A percentile compares a stretch with the other conserved stretches of the same genome.
phyloP scores from a whole-genome alignment of 371 early-diverging fungal genomes.

The Mortierella sp. region DNA sequence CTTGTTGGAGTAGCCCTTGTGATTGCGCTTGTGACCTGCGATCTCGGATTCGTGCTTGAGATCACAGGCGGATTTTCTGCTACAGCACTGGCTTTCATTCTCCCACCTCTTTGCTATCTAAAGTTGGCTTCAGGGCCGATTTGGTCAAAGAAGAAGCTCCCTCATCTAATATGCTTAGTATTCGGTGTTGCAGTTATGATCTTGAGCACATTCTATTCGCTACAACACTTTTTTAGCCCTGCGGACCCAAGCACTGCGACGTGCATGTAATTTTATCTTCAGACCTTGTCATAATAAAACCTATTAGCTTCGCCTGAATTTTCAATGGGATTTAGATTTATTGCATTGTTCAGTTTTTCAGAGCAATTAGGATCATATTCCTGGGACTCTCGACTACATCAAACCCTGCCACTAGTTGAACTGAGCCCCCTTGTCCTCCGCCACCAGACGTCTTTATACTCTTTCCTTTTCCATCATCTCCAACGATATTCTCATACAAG shows the following conservation, averaged over 20 bases:
- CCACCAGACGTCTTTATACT: background rate
- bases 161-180: constrained; percentile 70
- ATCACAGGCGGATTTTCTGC: constrained; percentile 85
- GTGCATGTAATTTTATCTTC: constrained; percentile 12
- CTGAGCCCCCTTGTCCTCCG: constrained; percentile 25
- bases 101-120: constrained; percentile 80
- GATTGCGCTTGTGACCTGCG: constrained; percentile 75
- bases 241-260: constrained; percentile 15
- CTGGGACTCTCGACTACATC: constrained; percentile 55
- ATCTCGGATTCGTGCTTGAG: constrained; percentile 83
- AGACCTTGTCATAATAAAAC: too few relatives aligned
- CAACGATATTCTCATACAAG: constrained; percentile 63
- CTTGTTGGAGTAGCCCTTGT: constrained; percentile 67
- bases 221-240: constrained; percentile 53
- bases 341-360: constrained; percentile 28
- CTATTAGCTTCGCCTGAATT: too few relatives aligned
- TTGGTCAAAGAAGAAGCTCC: constrained; percentile 66
- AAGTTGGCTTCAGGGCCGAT: constrained; percentile 69
- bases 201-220: constrained; percentile 67
- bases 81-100: constrained; percentile 82
- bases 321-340: too few relatives aligned
- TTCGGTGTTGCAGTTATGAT: constrained; percentile 79
- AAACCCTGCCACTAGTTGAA: constrained; percentile 47
- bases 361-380: constrained; percentile 53
- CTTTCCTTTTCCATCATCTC: background rate